These are phyloP conservation scores for Euphorbia corollata DNA, from an alignment of 441 rosid genomes.

Conservation along the genomic window DNA sequence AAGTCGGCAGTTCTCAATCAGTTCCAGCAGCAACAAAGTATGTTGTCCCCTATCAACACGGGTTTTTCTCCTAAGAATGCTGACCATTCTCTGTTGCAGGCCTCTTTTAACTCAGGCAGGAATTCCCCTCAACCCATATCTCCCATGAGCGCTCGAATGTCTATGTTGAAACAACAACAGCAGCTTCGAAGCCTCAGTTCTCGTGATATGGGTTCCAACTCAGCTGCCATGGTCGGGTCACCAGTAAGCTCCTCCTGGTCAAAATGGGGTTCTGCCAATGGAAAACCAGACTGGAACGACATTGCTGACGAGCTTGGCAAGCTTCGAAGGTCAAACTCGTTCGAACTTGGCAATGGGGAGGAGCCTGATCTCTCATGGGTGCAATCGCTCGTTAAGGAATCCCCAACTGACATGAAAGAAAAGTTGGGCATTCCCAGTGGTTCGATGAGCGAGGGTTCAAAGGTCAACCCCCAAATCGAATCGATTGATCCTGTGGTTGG, in stretches of 20 bases:
- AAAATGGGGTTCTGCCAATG: constrained; percentile 26
- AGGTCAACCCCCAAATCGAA: constrained; percentile 54
- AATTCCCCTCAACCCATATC: constrained; percentile 56
- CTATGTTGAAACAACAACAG: constrained; percentile 37
- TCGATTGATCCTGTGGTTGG: constrained; percentile 57
- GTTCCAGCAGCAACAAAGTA: constrained; percentile 41
- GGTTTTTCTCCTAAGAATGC: constrained; percentile 38
- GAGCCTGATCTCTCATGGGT: constrained; percentile 45
- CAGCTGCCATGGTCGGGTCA: constrained; percentile 31
- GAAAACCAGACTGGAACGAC: constrained; percentile 29
- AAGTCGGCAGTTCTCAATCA: constrained; percentile 42
- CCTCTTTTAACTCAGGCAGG: constrained; percentile 43
- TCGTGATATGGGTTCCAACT: constrained; percentile 35
- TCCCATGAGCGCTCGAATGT: constrained; percentile 38
- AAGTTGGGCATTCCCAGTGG: constrained; percentile 16
- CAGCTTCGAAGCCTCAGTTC: constrained; percentile 43
- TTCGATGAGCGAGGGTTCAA: constrained; percentile 26
- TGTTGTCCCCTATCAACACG: constrained; percentile 46
- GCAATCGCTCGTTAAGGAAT: constrained; percentile 37
- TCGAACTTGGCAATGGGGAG: constrained; percentile 27
- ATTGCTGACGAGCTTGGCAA: constrained; percentile 25
- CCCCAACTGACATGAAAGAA: constrained; percentile 28
- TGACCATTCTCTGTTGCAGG: constrained; percentile 39
- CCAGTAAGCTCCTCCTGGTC: constrained; percentile 30
- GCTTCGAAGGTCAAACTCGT: constrained; percentile 29